phyloP scores from a whole-genome alignment of 805 yeast species.

The Kazachstania kunashirensis region DNA sequence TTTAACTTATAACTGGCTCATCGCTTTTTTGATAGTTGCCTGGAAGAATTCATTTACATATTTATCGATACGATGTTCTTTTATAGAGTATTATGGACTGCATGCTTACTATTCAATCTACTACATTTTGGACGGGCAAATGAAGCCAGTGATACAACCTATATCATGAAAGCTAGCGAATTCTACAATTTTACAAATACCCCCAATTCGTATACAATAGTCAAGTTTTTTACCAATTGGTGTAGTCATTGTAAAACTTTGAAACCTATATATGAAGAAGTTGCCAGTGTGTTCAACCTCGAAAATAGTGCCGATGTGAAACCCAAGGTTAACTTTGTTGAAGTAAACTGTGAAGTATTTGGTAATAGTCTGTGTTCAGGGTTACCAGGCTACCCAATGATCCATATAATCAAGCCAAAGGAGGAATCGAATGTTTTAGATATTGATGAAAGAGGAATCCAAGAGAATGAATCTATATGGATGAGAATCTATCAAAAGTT shows the following conservation, averaged over 20 bases:
- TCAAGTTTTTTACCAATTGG: conserved; percentile 53
- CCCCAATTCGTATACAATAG: conserved; percentile 23
- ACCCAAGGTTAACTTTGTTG: conserved; percentile 19
- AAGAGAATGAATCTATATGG: conserved; percentile 5
- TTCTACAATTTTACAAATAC: conserved; percentile 24
- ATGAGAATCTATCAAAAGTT: conserved; percentile 5
- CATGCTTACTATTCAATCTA: too few species aligned
- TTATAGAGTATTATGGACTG: too few species aligned
- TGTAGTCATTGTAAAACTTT: conserved; percentile 57
- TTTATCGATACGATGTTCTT: too few species aligned
- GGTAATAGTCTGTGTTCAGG: conserved; percentile 24
- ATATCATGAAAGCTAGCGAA: conserved; percentile 18
- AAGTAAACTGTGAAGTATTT: conserved; percentile 29
- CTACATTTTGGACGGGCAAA: too few species aligned
- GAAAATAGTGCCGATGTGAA: conserved; percentile 4
- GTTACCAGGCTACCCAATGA: conserved; percentile 52
- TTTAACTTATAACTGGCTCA: too few species aligned
- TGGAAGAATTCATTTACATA: too few species aligned
- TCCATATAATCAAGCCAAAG: conserved; percentile 45
- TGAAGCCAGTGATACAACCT: too few species aligned
- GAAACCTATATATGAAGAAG: conserved; percentile 45
- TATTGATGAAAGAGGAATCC: conserved; percentile 2
- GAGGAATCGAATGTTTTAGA: background rate
- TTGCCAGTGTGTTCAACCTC: conserved; percentile 31
- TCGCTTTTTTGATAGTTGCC: too few species aligned